Base-by-base conservation (phyloP, 345 rosid species). In the Rhizophora mangle region DNA sequence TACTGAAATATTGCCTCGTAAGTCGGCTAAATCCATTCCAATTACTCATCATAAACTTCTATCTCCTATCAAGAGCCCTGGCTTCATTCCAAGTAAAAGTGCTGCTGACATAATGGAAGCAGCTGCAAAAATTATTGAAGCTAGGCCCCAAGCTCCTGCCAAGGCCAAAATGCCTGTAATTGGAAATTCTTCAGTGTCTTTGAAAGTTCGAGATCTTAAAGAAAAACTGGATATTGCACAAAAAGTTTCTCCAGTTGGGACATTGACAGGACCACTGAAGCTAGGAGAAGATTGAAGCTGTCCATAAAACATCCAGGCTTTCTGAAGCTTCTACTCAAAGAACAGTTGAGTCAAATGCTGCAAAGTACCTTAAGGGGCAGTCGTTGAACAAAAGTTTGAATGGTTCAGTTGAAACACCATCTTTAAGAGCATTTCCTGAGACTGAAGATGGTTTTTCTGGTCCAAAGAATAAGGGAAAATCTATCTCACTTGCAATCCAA, bases 31-130 rank as follows among this genome's bases (percentile, higher is more conserved):
- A 82, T 87, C 99, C 26, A 95, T 95, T 75, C 93, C 99, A 26
- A 76, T 86, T 65, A 92, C 96, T 51, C 99, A 86, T 63, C 96
- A 83, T 75, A 95, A 89, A 79, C 96, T 95, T 60, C 71, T 95
- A 71, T 95, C 99, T 71, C 99, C 99, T 52, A 95, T 95, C 52
- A 95, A 94, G 84, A 88, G 89, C 73, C 98, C 90, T 62, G 89
- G 94, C 55, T 90, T 81, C 70, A 73, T 95, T 66, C 96, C 88
- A 66, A 74, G 91, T 49, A 85, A 82, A 87, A 88, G 86, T 79
- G 90, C 97, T 74, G 97, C 90, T 76, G 85, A 83, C 82, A 88
- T 95, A 58, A 95, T 95, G 99, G 99, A 95, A 85, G 97, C 92
- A 4, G 99, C 99, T 70, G 89, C 96, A 58, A 86, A 79, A 75